Base-by-base conservation (phyloP, 1,284 basidiomycete species). In the Chondrostereum purpureum region DNA sequence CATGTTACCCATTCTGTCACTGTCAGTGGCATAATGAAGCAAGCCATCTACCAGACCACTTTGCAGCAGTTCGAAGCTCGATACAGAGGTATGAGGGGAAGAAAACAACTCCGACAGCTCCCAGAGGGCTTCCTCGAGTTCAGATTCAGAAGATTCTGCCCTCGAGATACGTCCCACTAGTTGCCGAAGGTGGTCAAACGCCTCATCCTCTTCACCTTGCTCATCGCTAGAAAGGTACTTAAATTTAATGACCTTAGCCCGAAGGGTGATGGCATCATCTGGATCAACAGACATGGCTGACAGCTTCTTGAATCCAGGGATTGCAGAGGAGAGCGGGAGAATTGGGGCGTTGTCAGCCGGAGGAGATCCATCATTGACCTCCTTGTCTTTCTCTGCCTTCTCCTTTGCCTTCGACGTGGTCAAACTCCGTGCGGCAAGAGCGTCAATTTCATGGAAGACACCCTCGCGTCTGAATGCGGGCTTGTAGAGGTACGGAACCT, bases 1-100 rank as follows among this genome's bases (percentile, higher is more conserved):
- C 24, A 37, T 54, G 76, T 52, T 58, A 83, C 83, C 70, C 38
- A 66, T 65, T 37, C 75, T 70, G 5, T 77, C 75, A 37, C 76
- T 68, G 49, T 83, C 80, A 2, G 87, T 88, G 3, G 91, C 80
- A 64, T 92, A 93, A 39, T 78, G 77, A 44, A 98, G 75, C 35
- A 99, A 63, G 2, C 83, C 84, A 53, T 96, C 92, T 1, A 98
- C 86, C 1, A 97, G 76, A 2, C 94, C 95, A 57, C 92, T 95
- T 58, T 96, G 88, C 45, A 97, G 69, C 34, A 99, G 67, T 68
- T 99, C 96, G 55, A 98, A 99, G 64, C 93, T 96, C 1, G 94
- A 97, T 10, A 98, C 80, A 8, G 92, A 87, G 3, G 75, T 78
- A 55, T 80, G 75, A 22, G 77, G 73, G n/a, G 83, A 83, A 1